Evolutionary conservation across 1,139 yeast species (phyloP).

Genomic region (Debaryomyces nepalensis): DNA sequence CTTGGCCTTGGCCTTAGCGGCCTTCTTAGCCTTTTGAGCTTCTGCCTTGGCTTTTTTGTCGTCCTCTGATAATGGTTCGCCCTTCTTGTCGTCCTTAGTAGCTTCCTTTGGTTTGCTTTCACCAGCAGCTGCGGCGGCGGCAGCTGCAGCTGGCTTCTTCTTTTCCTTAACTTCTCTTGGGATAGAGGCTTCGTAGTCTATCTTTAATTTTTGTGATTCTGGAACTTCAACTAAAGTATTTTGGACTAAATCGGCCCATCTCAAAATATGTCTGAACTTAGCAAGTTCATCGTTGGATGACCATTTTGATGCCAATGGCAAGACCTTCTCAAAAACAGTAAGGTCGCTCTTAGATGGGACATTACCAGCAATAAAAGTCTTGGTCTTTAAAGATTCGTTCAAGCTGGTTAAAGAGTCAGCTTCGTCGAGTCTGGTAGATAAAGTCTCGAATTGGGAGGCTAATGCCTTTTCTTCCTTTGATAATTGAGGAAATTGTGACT

Average conservation of each 20-base stretch:
- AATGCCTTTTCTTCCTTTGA: slow-evolving; percentile 66
- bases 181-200: slow-evolving; percentile 64
- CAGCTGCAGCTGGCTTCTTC: slow-evolving; percentile 46
- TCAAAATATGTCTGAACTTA: slow-evolving; percentile 74
- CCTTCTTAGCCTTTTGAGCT: slow-evolving; percentile 74
- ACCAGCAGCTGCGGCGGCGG: slow-evolving; percentile 21
- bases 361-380: slow-evolving; percentile 72
- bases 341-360: slow-evolving; percentile 71
- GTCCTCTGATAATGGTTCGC: slow-evolving; percentile 52
- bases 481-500: slow-evolving; percentile 40
- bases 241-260: slow-evolving; percentile 92
- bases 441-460: slow-evolving; percentile 78
- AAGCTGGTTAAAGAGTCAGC: slow-evolving; percentile 62
- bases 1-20: slow-evolving; percentile 71
- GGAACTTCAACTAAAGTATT: slow-evolving; percentile 61
- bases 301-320: slow-evolving; percentile 64
- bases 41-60: slow-evolving; percentile 63
- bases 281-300: slow-evolving; percentile 57
- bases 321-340: slow-evolving; percentile 64
- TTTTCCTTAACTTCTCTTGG: slow-evolving; percentile 61
- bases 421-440: slow-evolving; percentile 60
- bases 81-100: slow-evolving; percentile 31
- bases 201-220: slow-evolving; percentile 52
- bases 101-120: slow-evolving; percentile 39
- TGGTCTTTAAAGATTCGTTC: slow-evolving; percentile 69